These are phyloP conservation scores for Globisporangium abappressorium DNA, from an alignment of 352 stramenopile genomes.

Conservation along the genomic window DNA sequence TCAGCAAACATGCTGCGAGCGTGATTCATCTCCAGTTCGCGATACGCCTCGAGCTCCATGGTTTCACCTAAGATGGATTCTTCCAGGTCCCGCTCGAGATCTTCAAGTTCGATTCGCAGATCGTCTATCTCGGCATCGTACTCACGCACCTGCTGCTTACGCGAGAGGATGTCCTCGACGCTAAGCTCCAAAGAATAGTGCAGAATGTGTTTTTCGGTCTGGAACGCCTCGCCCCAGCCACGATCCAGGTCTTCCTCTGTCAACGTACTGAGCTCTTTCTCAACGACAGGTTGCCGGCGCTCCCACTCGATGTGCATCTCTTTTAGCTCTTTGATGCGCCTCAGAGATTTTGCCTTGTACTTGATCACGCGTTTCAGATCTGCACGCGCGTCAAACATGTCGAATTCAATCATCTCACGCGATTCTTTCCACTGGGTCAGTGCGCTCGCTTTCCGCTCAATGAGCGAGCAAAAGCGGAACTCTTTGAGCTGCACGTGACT, in stretches of 20 bases:
- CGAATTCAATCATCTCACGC: constrained; percentile 71
- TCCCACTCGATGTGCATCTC: constrained; percentile 82
- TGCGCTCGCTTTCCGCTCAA: constrained; percentile 58
- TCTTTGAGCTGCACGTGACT: constrained; percentile 53
- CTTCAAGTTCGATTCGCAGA: constrained; percentile 67
- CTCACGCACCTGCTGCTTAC: constrained; percentile 56
- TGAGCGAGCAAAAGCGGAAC: constrained; percentile 63
- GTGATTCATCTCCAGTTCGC: constrained; percentile 50
- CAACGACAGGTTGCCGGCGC: constrained; percentile 60
- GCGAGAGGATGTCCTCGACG: constrained; percentile 67
- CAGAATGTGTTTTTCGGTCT: constrained; percentile 73
- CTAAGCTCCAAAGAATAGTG: constrained; percentile 71
- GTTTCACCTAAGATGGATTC: constrained; percentile 65
- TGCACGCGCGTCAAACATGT: constrained; percentile 52
- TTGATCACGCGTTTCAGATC: constrained; percentile 72
- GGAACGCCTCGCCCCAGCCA: constrained; percentile 76
- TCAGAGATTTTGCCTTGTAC: constrained; percentile 70
- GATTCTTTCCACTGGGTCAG: constrained; percentile 53
- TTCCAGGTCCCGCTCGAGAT: constrained; percentile 77
- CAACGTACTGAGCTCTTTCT: constrained; percentile 62
- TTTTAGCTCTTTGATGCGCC: constrained; percentile 74
- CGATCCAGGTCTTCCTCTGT: constrained; percentile 70
- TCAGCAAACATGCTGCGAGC: constrained; percentile 38
- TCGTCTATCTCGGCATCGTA: constrained; percentile 75
- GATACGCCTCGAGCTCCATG: constrained; percentile 55